Percentiles rank a stretch among this genome's conserved stretches.
Evolutionary conservation across 2,329 filamentous ascomycete genomes (phyloP).

Genomic region (Pseudogymnoascus sp.): DNA sequence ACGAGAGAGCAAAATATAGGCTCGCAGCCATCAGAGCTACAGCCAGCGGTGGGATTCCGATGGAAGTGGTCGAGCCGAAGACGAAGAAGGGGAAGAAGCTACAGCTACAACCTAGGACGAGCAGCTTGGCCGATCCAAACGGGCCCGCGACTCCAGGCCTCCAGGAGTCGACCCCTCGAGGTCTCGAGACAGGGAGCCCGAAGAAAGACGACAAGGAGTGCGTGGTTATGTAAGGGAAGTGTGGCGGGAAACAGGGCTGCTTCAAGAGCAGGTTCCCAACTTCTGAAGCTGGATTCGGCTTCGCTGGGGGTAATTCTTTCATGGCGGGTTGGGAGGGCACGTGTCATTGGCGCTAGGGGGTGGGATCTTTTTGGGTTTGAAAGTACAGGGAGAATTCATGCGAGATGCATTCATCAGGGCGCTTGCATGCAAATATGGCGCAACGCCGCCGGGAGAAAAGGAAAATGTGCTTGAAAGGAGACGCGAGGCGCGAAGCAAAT

Average conservation of each 20-base stretch:
- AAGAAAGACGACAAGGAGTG: constrained; percentile 22
- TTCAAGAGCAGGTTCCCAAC: not conserved
- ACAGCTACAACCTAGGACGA: constrained; percentile 13
- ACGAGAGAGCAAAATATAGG: constrained; percentile 80
- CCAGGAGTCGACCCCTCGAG: not conserved
- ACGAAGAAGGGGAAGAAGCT: constrained; percentile 20
- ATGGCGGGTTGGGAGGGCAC: constrained; percentile 2
- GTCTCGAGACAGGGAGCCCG: not conserved
- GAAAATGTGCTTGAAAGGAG: not conserved
- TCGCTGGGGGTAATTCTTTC: not conserved
- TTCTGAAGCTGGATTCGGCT: not conserved
- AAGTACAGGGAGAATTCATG: not conserved
- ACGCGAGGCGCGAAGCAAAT: not conserved
- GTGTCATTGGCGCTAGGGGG: not conserved
- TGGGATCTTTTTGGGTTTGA: not conserved
- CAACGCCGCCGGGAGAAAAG: not conserved
- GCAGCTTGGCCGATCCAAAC: not conserved
- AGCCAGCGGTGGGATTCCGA: constrained; percentile 40
- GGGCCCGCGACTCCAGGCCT: not conserved
- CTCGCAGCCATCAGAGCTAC: constrained; percentile 81
- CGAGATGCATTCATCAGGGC: constrained; percentile 1
- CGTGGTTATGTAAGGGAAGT: constrained; percentile 18
- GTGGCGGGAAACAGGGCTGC: not conserved
- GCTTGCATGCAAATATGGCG: constrained; percentile 3
- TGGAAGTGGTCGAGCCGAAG: constrained; percentile 23